Evolutionary conservation across 331 rosid genomes (phyloP), one percentile per base, ranked within the genome.

Genomic region (Spiraea crenata): DNA sequence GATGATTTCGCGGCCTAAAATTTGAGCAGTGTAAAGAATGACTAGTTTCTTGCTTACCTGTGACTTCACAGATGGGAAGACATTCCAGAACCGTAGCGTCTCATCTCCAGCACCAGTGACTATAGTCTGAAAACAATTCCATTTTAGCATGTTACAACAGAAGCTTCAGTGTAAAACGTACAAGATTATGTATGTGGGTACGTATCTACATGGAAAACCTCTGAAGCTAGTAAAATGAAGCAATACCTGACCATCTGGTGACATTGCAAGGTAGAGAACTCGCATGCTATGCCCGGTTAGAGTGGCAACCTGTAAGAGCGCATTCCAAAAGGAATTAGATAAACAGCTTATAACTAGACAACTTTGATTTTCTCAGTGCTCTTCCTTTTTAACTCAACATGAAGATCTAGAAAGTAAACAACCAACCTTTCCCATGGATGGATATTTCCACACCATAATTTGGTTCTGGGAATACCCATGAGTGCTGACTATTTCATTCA

Each of bases 101-200:
- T 95, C 99, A 51, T 95, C 99, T 17, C 99, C 99, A 0, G 99
- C 97, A 51, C 99, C 99, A 9, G 99, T 95, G 19, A 95, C 97
- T 70, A 95, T 89, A 35, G 96, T 95, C 96, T 92, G 96, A 64
- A 47, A 63, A 19, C 3, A 56, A 38, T 17, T 6, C 35, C 39
- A 37, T 12, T 39, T 73, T 37, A 12, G 50, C 60, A 54, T 47
- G 17, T 42, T 34, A 56, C 25, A 10, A 9, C 76, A 62, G 50
- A 62, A 41, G 34, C 35, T 7, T 35, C 37, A 13, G 19, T 8
- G 1, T 45, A 35, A 63, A 38, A 11, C 56, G 17, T 13, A 47
- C 11, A 25, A 66, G 40, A 19, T 13, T 0, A 25, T 9, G 6
- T 0, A 25, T 9, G 6, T 40, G 16, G 8, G 19, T 6, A 1